Evolutionary conservation across 495 filamentous ascomycete genomes (phyloP), one percentile per base, ranked within the genome.

Genomic region (Penicillium roqueforti): DNA sequence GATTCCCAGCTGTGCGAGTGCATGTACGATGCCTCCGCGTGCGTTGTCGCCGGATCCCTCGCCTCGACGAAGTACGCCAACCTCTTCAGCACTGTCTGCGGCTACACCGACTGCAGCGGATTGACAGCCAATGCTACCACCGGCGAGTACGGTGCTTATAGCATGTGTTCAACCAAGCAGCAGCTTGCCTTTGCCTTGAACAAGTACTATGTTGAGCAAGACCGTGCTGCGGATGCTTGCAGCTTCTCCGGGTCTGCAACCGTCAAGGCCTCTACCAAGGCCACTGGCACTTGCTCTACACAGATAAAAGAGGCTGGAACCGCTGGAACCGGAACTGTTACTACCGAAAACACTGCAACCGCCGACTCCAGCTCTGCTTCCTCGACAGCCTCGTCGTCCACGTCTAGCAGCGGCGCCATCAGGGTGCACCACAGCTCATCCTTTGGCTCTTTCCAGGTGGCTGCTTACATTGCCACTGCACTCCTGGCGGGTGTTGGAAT

Each of bases 71-170:
- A 84, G 38, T 87, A 81, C 63, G 78, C 76, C 28, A 71, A 75
- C 1, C 80, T 95, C 40, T 95, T 97, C 71, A 76, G 73, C 61
- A 78, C 74, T 51, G 79, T 97, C 64, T 98, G 93, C 71, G 82
- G 83, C 51, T 61, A 69, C 53, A 78, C 70, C 31, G 74, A 78
- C 52, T 96, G 93, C 74, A 70, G 68, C 6, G 92, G 89, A 37
- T 86, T 97, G 67, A 68, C 68, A 40, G 72, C 78, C 58, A 89
- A 97, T 67, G 79, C 75, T 13, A 83, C 81, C 45, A 82, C 78
- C 19, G 93, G 91, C 45, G 74, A 74, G 20, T 98, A 95, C 68
- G 93, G 93, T 45, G 84, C 89, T 6, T 97, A 91, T 75, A 83
- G 84, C 70, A 95, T 96, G 88, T 98, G 93, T 78, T 80, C 78